Evolutionary conservation across 148 eudicot genomes (phyloP).

Genomic region (Euryodendron excelsum): DNA sequence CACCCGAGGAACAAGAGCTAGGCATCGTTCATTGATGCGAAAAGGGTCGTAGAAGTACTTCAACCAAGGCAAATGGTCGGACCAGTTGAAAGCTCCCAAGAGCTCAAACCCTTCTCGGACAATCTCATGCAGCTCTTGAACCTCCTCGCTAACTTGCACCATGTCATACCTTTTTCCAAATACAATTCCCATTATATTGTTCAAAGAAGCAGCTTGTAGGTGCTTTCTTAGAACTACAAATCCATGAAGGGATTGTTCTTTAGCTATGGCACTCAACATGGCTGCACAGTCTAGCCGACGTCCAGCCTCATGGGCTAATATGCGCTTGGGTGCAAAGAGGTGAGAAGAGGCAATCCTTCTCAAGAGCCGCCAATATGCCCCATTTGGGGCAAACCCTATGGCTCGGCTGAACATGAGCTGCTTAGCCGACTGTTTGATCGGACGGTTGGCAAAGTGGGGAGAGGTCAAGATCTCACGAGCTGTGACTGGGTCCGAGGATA

Average conservation of each 20-base stretch:
- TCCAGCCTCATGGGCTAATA: constrained; percentile 38
- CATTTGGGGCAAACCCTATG: constrained; percentile 66
- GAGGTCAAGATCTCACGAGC: constrained; percentile 59
- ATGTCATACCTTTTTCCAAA: constrained; percentile 44
- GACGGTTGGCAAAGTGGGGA: constrained; percentile 57
- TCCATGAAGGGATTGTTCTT: constrained; percentile 40
- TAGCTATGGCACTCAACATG: constrained; percentile 30
- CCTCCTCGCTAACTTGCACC: constrained; percentile 20
- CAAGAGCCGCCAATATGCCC: constrained; percentile 55
- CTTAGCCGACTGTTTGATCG: constrained; percentile 59
- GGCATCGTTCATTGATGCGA: constrained; percentile 32
- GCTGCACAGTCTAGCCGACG: constrained; percentile 41
- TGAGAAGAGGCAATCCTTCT: constrained; percentile 54
- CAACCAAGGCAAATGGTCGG: constrained; percentile 56
- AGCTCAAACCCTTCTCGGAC: constrained; percentile 65
- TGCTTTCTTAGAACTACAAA: constrained; percentile 39
- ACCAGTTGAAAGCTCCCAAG: constrained; percentile 63
- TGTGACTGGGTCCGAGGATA: constrained; percentile 41
- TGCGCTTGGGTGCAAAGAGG: constrained; percentile 48
- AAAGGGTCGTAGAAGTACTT: constrained; percentile 45
- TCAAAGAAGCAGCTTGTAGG: constrained; percentile 46
- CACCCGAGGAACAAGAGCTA: constrained; percentile 48
- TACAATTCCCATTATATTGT: constrained; percentile 50
- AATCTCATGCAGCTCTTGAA: constrained; percentile 40
- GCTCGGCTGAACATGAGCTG: constrained; percentile 67